phyloP scores from a whole-genome alignment of 495 filamentous ascomycete species.

The Aspergillus asperescens region DNA sequence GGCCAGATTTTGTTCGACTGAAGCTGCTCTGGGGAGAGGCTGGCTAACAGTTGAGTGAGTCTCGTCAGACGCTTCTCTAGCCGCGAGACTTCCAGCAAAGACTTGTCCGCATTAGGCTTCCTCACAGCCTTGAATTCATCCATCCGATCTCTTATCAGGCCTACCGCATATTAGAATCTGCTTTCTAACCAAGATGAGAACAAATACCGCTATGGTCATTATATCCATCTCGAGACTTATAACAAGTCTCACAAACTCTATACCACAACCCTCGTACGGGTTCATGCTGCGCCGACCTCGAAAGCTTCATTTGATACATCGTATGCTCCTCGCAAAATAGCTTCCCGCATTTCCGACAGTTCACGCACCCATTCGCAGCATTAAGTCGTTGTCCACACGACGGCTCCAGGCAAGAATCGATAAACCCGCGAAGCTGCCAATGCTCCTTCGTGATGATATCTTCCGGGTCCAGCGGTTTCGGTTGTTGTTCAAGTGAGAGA shows the following conservation, averaged over 20 bases:
- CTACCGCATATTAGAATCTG: slow-evolving; percentile 28
- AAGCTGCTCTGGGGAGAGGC: slow-evolving; percentile 57
- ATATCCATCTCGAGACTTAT: slow-evolving; percentile 92
- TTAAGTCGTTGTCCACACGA: slow-evolving; percentile 75
- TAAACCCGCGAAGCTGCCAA: slow-evolving; percentile 72
- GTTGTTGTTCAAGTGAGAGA: slow-evolving; percentile 26
- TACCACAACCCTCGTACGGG: slow-evolving; percentile 92
- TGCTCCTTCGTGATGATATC: slow-evolving; percentile 81
- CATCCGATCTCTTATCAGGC: slow-evolving; percentile 62
- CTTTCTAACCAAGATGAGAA: not conserved
- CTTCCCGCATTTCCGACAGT: slow-evolving; percentile 86
- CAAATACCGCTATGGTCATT: slow-evolving; percentile 71
- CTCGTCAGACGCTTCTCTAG: slow-evolving; percentile 89
- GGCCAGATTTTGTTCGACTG: slow-evolving; percentile 51
- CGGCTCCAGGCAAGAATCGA: slow-evolving; percentile 81
- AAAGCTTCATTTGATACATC: slow-evolving; percentile 99
- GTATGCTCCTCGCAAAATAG: slow-evolving; percentile 97
- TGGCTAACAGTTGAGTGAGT: slow-evolving; percentile 76
- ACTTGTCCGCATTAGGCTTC: slow-evolving; percentile 73
- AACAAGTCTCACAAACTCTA: slow-evolving; percentile 94
- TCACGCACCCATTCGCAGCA: slow-evolving; percentile 73
- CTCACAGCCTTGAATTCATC: slow-evolving; percentile 60
- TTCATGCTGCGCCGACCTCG: slow-evolving; percentile 82
- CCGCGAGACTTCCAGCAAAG: slow-evolving; percentile 76
- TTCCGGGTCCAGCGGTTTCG: slow-evolving; percentile 63